Conservation (phyloP, 1,139 yeast genomes). For the Blastobotrys raffinosifermentans region DNA sequence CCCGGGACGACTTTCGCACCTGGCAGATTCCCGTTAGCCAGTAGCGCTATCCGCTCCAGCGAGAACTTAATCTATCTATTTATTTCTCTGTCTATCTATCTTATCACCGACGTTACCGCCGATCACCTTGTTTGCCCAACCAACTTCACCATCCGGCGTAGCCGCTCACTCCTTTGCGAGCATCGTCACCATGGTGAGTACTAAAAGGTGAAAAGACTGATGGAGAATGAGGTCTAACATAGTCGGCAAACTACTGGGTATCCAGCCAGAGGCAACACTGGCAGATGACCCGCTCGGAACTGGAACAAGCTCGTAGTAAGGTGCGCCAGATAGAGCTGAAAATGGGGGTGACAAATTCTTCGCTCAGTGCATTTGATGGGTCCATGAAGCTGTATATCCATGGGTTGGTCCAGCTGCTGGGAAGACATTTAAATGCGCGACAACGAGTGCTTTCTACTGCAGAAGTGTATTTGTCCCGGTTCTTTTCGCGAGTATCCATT, state of each 20-base stretch:
- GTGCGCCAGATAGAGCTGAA: constrained; percentile 26
- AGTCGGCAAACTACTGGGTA: constrained; percentile 60
- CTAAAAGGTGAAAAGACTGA: too few species aligned
- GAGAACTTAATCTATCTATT: too few species aligned
- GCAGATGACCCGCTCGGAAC: constrained; percentile 50
- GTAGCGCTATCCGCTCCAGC: too few species aligned
- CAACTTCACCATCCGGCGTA: too few species aligned
- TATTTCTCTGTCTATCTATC: too few species aligned
- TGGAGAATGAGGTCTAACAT: too few species aligned
- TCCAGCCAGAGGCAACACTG: constrained; percentile 60
- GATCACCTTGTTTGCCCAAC: too few species aligned
- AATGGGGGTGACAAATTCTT: constrained; percentile 14
- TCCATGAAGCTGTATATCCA: constrained; percentile 39
- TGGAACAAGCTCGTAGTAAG: constrained; percentile 38
- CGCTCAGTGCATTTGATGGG: constrained; percentile 32
- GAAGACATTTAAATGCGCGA: constrained; percentile 67
- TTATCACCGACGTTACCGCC: too few species aligned
- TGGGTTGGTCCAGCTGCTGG: constrained; percentile 59
- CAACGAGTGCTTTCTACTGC: constrained; percentile 88
- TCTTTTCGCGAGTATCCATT: constrained; percentile 64
- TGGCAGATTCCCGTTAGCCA: constrained; percentile 18
- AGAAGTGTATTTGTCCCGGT: constrained; percentile 72
- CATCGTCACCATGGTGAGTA: too few species aligned
- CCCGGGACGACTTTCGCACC: constrained; percentile 18
- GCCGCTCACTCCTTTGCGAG: too few species aligned